These are phyloP conservation scores for Dryadomyces quercivorus DNA, from an alignment of 2,329 filamentous ascomycete species.

Conservation along the genomic window DNA sequence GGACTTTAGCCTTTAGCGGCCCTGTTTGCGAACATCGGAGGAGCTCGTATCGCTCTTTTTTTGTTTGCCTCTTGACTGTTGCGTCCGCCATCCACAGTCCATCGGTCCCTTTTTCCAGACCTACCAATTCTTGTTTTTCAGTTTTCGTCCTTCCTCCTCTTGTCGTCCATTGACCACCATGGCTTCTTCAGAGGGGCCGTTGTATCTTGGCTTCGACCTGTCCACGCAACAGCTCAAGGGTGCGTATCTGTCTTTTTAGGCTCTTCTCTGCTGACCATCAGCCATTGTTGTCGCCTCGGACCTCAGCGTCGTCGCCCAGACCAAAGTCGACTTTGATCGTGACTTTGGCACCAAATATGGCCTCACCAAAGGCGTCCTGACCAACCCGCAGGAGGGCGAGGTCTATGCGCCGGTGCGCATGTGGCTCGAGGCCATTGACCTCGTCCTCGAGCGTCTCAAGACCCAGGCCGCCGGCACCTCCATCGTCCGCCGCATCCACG, in stretches of 20 bases:
- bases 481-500: constrained; percentile 56
- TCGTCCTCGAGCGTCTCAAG: constrained; percentile 63
- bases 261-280: constrained; percentile 21
- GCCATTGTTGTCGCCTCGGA: constrained; percentile 75
- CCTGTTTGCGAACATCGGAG: too few species aligned
- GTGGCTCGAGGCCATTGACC: constrained; percentile 88
- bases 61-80: too few species aligned
- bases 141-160: too few species aligned
- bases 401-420: constrained; percentile 87
- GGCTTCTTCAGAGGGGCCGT: constrained; percentile 29
- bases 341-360: constrained; percentile 64
- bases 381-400: constrained; percentile 70
- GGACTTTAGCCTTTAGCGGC: too few species aligned
- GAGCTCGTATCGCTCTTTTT: too few species aligned
- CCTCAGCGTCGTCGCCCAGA: constrained; percentile 68
- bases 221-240: constrained; percentile 96
- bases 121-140: neutral
- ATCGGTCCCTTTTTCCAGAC: neutral
- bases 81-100: neutral
- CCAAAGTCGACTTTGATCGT: constrained; percentile 90
- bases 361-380: constrained; percentile 77
- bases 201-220: constrained; percentile 90
- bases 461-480: constrained; percentile 49
- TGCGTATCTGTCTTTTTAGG: constrained; percentile 18
- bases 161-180: neutral